Conservation (phyloP, 1,139 yeast species). For the Saccharomyces pastorianus region DNA sequence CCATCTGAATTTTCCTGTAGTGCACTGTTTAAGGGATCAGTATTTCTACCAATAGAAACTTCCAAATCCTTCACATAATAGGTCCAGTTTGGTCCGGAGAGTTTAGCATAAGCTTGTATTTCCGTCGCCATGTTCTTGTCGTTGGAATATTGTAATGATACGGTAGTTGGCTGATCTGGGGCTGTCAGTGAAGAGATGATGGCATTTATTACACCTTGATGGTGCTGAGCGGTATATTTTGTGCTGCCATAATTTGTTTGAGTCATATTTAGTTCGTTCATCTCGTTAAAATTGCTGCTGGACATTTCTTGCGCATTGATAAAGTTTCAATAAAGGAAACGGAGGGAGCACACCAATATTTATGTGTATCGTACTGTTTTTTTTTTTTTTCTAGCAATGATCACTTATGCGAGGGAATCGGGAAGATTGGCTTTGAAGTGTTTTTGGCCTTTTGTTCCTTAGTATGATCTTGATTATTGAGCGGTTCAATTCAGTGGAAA, state of each 20-base stretch:
- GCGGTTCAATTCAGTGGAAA: neutral
- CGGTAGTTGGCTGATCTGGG: conserved; percentile 40
- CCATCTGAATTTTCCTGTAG: conserved; percentile 3
- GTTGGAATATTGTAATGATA: conserved; percentile 49
- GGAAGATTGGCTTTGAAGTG: neutral
- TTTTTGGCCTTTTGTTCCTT: neutral
- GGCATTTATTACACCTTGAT: conserved; percentile 38
- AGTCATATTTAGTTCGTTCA: neutral
- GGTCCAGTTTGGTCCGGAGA: conserved; percentile 92
- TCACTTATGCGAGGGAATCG: neutral
- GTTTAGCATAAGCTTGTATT: conserved; percentile 92
- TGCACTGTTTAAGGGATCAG: conserved; percentile 39
- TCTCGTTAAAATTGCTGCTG: conserved; percentile 1
- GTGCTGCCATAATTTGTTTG: conserved; percentile 3
- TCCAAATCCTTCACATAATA: conserved; percentile 78
- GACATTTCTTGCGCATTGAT: conserved; percentile 5
- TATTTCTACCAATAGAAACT: conserved; percentile 77
- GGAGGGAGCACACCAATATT: neutral
- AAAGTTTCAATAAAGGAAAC: neutral
- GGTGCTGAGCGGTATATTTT: conserved; percentile 14
- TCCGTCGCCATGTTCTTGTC: conserved; percentile 71
- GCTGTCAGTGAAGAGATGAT: conserved; percentile 38
- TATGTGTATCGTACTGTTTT: neutral
- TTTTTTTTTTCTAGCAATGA: neutral
- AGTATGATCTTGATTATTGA: neutral